These are phyloP conservation scores for Thermochaetoides dissita DNA, from an alignment of 2,329 filamentous ascomycete genomes.

Conservation along the genomic window DNA sequence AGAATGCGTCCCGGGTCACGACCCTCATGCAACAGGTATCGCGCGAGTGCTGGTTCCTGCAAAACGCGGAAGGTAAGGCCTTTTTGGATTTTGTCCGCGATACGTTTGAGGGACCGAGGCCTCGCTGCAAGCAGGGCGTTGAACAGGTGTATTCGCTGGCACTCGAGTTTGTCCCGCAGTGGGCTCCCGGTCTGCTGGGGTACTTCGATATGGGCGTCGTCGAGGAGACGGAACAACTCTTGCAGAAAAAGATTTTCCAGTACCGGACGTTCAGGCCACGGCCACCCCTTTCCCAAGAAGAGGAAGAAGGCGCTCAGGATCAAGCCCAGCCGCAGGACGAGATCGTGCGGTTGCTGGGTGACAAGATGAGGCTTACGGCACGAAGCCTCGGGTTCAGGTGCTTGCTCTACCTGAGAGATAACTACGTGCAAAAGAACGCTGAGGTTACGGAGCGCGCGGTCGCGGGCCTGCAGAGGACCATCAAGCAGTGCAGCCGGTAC, in stretches of 20 bases:
- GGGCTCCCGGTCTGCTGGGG: conserved; percentile 37
- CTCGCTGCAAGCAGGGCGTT: conserved; percentile 18
- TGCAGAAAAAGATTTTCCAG: conserved; percentile 30
- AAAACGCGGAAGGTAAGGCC: conserved; percentile 32
- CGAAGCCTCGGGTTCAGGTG: conserved; percentile 29
- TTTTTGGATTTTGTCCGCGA: conserved; percentile 33
- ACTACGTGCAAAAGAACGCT: conserved; percentile 27
- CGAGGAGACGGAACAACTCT: conserved; percentile 27
- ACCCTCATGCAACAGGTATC: conserved; percentile 30
- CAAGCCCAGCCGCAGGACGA: conserved; percentile 20
- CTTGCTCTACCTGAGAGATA: conserved; percentile 32
- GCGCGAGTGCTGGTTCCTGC: conserved; percentile 29
- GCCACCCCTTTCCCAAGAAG: no score
- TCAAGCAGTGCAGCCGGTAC: conserved; percentile 28
- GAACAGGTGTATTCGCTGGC: conserved; percentile 18
- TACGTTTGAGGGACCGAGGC: conserved; percentile 21
- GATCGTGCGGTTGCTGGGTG: conserved; percentile 14
- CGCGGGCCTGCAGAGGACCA: conserved; percentile 26
- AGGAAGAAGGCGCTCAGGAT: not conserved
- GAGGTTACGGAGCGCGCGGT: conserved; percentile 31
- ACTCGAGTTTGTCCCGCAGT: conserved; percentile 26
- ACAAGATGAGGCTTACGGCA: conserved; percentile 23
- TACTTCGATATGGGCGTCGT: conserved; percentile 31
- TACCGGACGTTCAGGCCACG: conserved; percentile 17
- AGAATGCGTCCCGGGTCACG: conserved; percentile 21